Percentiles rank a stretch among this genome's conserved stretches.
These are phyloP conservation scores for Aschersonia sp. DNA, from an alignment of 2,329 filamentous ascomycete species.

Conservation along the genomic window DNA sequence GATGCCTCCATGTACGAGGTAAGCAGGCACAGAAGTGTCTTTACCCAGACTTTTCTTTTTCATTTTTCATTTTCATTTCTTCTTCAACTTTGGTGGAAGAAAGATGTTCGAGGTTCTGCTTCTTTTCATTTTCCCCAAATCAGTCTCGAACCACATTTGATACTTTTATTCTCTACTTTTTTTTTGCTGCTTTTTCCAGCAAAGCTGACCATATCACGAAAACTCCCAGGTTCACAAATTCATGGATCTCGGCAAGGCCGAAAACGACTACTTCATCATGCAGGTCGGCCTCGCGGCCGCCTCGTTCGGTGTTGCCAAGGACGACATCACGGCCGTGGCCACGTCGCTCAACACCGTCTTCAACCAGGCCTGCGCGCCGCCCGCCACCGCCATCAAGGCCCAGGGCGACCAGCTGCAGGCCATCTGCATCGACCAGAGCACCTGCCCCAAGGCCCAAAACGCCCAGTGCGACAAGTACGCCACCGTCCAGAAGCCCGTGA, in stretches of 20 bases:
- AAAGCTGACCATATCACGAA: background rate
- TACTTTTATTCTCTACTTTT: too few relatives aligned
- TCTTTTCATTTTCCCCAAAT: too few relatives aligned
- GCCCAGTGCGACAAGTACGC: constrained; percentile 31
- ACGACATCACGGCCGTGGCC: constrained; percentile 34
- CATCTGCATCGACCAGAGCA: constrained; percentile 33
- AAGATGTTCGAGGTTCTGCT: too few relatives aligned
- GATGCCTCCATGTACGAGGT: constrained; percentile 27
- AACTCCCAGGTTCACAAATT: constrained; percentile 43
- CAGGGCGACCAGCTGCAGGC: constrained; percentile 34
- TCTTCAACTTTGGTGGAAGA: too few relatives aligned
- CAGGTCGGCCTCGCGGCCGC: constrained; percentile 41
- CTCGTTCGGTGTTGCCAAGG: constrained; percentile 42
- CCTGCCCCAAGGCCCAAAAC: constrained; percentile 31
- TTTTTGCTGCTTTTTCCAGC: background rate
- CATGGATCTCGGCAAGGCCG: constrained; percentile 37
- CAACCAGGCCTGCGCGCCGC: constrained; percentile 33
- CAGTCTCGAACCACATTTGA: too few relatives aligned
- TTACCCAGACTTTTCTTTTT: too few relatives aligned
- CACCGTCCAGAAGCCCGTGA: constrained; percentile 9
- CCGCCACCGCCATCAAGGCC: constrained; percentile 26
- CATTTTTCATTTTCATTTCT: too few relatives aligned
- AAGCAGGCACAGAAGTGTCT: background rate
- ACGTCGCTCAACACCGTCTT: constrained; percentile 34
- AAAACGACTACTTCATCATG: constrained; percentile 44